Base-by-base conservation (phyloP, 805 yeast genomes). In the Debaryomyces castellii region DNA sequence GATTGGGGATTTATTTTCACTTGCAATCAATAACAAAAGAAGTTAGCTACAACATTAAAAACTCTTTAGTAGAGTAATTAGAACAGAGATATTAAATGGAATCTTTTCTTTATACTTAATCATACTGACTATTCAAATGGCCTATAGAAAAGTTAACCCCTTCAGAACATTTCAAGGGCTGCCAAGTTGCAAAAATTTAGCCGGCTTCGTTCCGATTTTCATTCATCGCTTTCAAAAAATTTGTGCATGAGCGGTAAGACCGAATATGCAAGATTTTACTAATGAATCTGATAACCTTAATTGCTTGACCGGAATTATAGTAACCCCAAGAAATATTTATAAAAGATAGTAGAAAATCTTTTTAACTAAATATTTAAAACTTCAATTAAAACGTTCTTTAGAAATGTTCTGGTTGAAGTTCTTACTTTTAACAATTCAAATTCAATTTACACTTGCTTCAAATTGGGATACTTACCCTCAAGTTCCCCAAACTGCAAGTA, bases 401-500 rank as follows among this genome's bases (percentile, higher is more conserved):
- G 16, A 14, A 7, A 30, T 30, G 34, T 14, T 30, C 18, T 30
- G 20, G 34, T 30, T 30, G 16, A 30, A 30, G 20, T 18, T 20
- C 7, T 17, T 30, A 30, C 10, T 14, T 30, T 14, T 17, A 9
- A 16, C 18, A 7, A 30, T 14, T 30, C 34, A 30, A 30, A 30
- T 30, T 30, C 34, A 30, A 30, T 16, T 30, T 18, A 58, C 53
- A 5, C 25, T 21, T 12, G 73, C 72, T 3, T 52, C 49, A 20
- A 62, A 71, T 50, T 73, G 69, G 66, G 68, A 57, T 39, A 72
- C 78, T 7, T 74, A 71, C 51, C 80, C 80, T 16, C 50, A 55
- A 12, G 79, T 76, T 24, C 73, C 78, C 8, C 58, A 74, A 47
- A 71, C 78, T 17, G 79, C 79, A 27, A 53, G 70, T 27, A 64